Base-by-base conservation (phyloP, 1,284 basidiomycete species). In the Marasmius fiardii region DNA sequence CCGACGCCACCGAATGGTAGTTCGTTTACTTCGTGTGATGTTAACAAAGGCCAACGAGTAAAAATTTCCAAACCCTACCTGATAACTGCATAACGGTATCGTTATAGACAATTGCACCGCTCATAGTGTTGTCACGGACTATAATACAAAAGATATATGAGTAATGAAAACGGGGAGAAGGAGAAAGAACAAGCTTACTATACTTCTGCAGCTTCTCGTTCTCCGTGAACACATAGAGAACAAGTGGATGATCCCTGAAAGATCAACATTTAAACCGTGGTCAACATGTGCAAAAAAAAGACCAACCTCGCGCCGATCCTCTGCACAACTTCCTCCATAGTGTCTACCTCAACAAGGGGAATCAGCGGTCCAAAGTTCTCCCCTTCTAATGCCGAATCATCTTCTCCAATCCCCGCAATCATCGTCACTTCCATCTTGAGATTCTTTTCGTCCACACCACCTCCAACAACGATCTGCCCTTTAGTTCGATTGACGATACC, bases 291-390 rank as follows among this genome's bases (percentile, higher is more conserved):
- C 34, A 24, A 37, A 12, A 35, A 39, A 58, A 18, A n/a, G 3
- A 60, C 75, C 31, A 55, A 79, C 79, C 73, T 66, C 0, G 65
- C 60, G 54, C 77, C 78, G 52, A 88, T 69, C 57, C 80, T 77
- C 7, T 70, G 63, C 54, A 85, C 77, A 2, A 81, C 83, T 5
- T 75, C 74, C n/a, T 82, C 75, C 12, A 79, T 62, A 56, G 74
- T 70, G 53, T 81, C 77, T 8, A 89, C 77, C 1, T 85, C 74
- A 3, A 90, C 66, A 51, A 92, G 78, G 4, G 86, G 80, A 2
- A 91, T 67, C 20, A 90, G 67, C 0, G 88, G 88, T 0, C 86
- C 89, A 65, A 91, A 88, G 12, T 86, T 71, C 66, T 89, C 86
- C 75, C 83, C 77, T 64, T 81, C 72, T 71, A 87, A 73, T 62